A percentile compares a stretch with the other conserved stretches of the same genome.
Conservation (phyloP, 805 yeast genomes). For the Blastobotrys parvus region DNA sequence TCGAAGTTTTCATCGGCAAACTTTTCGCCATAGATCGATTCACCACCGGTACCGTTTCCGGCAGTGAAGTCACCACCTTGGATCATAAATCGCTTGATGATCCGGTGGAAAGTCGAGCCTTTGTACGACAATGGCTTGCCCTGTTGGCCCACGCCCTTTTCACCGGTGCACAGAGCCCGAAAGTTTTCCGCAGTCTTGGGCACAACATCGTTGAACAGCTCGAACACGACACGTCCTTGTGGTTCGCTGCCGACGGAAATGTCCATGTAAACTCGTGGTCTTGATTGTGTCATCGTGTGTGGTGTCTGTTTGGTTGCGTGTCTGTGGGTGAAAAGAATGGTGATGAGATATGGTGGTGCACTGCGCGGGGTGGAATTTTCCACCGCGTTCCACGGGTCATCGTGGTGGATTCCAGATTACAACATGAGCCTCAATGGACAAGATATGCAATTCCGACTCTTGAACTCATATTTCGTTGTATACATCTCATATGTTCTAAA, state of each 20-base stretch:
- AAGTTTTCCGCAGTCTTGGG: constrained; percentile 90
- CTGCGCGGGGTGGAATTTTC: neutral
- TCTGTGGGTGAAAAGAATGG: neutral
- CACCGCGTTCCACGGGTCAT: neutral
- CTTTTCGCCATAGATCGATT: constrained; percentile 74
- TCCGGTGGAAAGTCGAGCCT: constrained; percentile 83
- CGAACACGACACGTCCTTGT: constrained; percentile 72
- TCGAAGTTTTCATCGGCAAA: constrained; percentile 87
- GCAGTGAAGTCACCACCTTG: constrained; percentile 92
- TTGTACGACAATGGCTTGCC: constrained; percentile 70
- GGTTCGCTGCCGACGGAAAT: constrained; percentile 61
- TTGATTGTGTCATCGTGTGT: neutral
- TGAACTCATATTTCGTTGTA: too few species aligned
- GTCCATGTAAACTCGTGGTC: constrained; percentile 67
- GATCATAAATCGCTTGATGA: constrained; percentile 81
- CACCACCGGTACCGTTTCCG: constrained; percentile 71
- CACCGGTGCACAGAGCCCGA: constrained; percentile 83
- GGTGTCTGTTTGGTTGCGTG: neutral
- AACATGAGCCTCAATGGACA: too few species aligned
- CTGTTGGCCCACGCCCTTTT: constrained; percentile 52
- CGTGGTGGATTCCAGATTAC: too few species aligned
- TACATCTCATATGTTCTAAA: too few species aligned
- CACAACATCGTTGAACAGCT: constrained; percentile 50
- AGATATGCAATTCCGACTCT: too few species aligned
- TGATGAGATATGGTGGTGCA: neutral